These are phyloP conservation scores for Arabidopsis hybrid DNA, from an alignment of 441 rosid genomes.

Conservation along the genomic window DNA sequence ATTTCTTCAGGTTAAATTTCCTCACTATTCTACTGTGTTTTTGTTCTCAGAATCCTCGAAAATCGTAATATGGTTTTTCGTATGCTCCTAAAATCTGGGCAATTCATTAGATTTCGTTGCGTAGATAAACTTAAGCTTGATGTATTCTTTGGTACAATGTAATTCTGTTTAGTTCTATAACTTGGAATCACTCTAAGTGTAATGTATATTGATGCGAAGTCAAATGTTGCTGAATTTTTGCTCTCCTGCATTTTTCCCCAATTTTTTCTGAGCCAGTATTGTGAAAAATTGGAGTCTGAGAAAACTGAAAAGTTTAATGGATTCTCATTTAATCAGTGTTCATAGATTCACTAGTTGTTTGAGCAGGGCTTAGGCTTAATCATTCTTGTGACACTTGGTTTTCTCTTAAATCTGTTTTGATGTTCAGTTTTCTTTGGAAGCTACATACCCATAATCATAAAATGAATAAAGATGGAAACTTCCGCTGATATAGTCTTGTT, in stretches of 20 bases:
- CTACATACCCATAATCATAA: not conserved
- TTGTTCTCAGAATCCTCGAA: not conserved
- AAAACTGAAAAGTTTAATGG: not conserved
- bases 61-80: not conserved
- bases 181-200: not conserved
- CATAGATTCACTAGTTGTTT: not conserved
- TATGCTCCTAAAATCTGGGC: not conserved
- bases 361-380: not conserved
- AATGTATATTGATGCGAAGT: too few relatives aligned
- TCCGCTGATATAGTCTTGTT: not conserved
- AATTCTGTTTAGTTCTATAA: not conserved
- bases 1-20: slow-evolving; percentile 7
- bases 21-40: not conserved
- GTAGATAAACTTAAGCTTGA: slow-evolving; percentile 6
- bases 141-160: not conserved
- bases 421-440: not conserved
- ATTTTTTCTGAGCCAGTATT: too few relatives aligned
- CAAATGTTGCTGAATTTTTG: too few relatives aligned
- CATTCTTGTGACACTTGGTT: not conserved
- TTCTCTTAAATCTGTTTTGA: not conserved
- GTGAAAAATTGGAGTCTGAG: too few relatives aligned
- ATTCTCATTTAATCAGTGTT: not conserved
- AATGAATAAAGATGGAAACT: not conserved
- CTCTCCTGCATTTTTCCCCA: too few relatives aligned
- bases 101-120: not conserved